Conservation (phyloP, 176 grass and related monocot species). For the Triticum turgidum region DNA sequence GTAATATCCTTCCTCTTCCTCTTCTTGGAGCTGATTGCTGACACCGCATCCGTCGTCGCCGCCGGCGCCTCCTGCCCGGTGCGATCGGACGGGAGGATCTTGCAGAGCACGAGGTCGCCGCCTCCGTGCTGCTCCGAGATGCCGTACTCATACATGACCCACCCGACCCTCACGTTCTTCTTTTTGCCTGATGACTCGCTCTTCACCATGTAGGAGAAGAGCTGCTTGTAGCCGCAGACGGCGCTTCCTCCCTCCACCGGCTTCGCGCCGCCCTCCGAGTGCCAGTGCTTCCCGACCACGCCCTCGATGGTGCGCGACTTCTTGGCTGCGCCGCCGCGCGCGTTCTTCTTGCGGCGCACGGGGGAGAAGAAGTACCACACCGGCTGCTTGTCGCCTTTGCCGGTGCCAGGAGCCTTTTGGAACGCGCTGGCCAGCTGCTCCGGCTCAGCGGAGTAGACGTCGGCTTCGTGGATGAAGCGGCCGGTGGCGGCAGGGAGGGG, state of each 20-base stretch:
- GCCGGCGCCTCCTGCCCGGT: neutral
- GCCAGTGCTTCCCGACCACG: neutral
- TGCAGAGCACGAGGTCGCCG: neutral
- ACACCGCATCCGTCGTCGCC: neutral
- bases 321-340: neutral
- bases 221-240: neutral
- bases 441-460: neutral
- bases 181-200: neutral
- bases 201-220: neutral
- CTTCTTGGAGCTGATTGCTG: neutral
- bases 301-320: neutral
- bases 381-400: neutral
- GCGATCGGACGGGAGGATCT: neutral
- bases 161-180: neutral
- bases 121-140: neutral
- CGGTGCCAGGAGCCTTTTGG: neutral
- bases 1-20: neutral
- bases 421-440: neutral
- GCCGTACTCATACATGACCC: slow-evolving; percentile 1
- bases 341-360: neutral
- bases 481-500: neutral
- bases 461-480: neutral
- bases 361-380: neutral
- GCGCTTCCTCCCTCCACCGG: neutral
- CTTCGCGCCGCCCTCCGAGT: neutral